These are phyloP conservation scores for Sclerotiophoma versabilis DNA, from an alignment of 2,329 filamentous ascomycete genomes.

Conservation along the genomic window DNA sequence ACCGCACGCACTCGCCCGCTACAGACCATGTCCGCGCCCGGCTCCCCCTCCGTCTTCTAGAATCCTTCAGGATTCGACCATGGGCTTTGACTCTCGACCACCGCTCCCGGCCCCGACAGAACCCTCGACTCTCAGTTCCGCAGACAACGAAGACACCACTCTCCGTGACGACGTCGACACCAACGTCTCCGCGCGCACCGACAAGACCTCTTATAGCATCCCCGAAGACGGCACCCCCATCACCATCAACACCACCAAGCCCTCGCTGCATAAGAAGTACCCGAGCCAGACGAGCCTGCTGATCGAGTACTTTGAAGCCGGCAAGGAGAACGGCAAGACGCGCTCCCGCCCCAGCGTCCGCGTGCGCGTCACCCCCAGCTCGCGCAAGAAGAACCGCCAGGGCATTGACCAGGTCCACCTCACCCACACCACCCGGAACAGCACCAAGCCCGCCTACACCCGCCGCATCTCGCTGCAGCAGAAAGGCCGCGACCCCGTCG, in stretches of 20 bases:
- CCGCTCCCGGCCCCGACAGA: constrained; percentile 82
- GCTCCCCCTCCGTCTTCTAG: constrained; percentile 36
- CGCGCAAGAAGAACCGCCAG: constrained; percentile 58
- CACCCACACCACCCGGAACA: constrained; percentile 77
- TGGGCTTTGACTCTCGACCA: constrained; percentile 59
- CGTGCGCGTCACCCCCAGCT: constrained; percentile 77
- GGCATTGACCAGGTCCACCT: constrained; percentile 84
- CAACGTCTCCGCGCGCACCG: constrained; percentile 72
- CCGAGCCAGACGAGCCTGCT: constrained; percentile 86
- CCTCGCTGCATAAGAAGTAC: constrained; percentile 62
- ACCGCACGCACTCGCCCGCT: constrained; percentile 1
- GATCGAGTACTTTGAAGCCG: constrained; percentile 93
- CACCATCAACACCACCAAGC: constrained; percentile 80
- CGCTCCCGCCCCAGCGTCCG: constrained; percentile 82
- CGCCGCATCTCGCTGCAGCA: constrained; percentile 69
- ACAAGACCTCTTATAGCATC: constrained; percentile 77
- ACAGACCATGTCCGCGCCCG: constrained; percentile 40
- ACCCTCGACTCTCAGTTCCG: constrained; percentile 68
- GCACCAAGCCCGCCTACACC: constrained; percentile 71
- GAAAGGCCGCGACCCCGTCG: constrained; percentile 50
- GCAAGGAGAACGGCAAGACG: constrained; percentile 67
- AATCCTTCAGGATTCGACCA: constrained; percentile 44
- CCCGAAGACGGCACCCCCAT: constrained; percentile 89
- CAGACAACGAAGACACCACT: constrained; percentile 60
- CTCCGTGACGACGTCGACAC: constrained; percentile 64